Percentiles rank a stretch among this genome's conserved stretches.
phyloP scores from a whole-genome alignment of 148 eudicot species.

The Bassia scoparia region DNA sequence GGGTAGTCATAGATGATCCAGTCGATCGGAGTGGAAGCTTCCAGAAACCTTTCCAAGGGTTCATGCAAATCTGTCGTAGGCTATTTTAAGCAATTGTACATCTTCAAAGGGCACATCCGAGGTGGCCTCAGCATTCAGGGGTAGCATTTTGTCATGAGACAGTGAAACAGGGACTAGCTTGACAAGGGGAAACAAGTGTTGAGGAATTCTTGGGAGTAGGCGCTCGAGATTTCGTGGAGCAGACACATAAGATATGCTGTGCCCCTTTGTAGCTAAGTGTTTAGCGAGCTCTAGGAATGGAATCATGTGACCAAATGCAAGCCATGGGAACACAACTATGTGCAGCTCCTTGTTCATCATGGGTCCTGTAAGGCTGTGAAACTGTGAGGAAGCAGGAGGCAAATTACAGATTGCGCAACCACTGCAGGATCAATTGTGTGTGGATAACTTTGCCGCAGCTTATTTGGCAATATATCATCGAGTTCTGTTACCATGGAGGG shows the following conservation, averaged over 20 bases:
- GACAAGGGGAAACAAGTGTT: conserved; percentile 14
- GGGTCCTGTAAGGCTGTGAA: not conserved
- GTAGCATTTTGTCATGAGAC: conserved; percentile 23
- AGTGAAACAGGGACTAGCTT: conserved; percentile 24
- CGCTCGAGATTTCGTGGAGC: conserved; percentile 35
- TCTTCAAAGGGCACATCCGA: conserved; percentile 29
- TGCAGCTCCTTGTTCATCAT: conserved; percentile 20
- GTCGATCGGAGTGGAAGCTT: conserved; percentile 15
- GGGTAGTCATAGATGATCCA: conserved; percentile 41
- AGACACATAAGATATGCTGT: conserved; percentile 27
- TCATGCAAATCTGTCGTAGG: conserved; percentile 29
- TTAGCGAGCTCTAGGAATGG: conserved; percentile 37
- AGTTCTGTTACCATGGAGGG: not conserved
- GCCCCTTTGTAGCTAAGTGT: conserved; percentile 33
- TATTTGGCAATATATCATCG: not conserved
- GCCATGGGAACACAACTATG: conserved; percentile 40
- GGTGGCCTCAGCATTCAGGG: conserved; percentile 39
- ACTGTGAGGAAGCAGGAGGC: not conserved
- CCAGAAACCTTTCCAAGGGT: conserved; percentile 25
- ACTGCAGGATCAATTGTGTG: not conserved
- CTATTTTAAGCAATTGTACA: conserved; percentile 33
- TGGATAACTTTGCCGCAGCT: conserved; percentile 6
- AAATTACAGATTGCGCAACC: not conserved
- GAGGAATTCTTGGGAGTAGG: conserved; percentile 29
- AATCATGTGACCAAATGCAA: conserved; percentile 36